Base-by-base conservation (phyloP, 2,329 filamentous ascomycete species). In the Metarhizium sp. region DNA sequence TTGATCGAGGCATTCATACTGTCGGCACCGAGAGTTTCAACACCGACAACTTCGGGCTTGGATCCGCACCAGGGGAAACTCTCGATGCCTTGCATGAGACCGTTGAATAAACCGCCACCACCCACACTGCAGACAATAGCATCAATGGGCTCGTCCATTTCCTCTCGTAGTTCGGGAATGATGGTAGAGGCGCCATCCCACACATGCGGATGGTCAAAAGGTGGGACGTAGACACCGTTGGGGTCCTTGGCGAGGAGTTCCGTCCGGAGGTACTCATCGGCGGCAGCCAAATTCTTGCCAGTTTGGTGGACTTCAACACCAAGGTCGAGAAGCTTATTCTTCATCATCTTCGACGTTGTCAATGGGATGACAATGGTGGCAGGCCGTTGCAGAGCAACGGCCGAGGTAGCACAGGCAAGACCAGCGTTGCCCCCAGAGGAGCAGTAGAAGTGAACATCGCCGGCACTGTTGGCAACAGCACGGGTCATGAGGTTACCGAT, bases 351-450 rank as follows among this genome's bases (percentile, higher is more conserved):
- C 36, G 85, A 82, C 0, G 87, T 88, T 6, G 74, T 75, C 8
- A 75, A 66, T 0, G 90, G 88, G 1, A 94, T 82, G 34, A 90
- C 87, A 58, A 95, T 86, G 5, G 89, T 92, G 67, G 83, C 85
- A 1, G 82, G 84, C 42, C 81, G 78, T 6, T 76, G 72, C 6
- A 94, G 77, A 2, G 80, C 75, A 29, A 75, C 74, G 13, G 89
- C 87, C 1, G 90, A 87, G 50, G 83, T 85, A 16, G 89, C 88
- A 63, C 87, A 90, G 1, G 90, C 90, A 4, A 95, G 81, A 1
- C 90, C 90, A 2, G 90, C 90, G 66, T 95, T 95, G 56, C 90
- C 90, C 57, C 88, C 90, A 2, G 84, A 88, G 13, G 86, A 87
- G 65, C 81, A 87, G 74, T 89, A 94, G 78, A 94, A 92, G 73